phyloP scores from a whole-genome alignment of 2,329 filamentous ascomycete genomes.

The Stachybotrys elegans region DNA sequence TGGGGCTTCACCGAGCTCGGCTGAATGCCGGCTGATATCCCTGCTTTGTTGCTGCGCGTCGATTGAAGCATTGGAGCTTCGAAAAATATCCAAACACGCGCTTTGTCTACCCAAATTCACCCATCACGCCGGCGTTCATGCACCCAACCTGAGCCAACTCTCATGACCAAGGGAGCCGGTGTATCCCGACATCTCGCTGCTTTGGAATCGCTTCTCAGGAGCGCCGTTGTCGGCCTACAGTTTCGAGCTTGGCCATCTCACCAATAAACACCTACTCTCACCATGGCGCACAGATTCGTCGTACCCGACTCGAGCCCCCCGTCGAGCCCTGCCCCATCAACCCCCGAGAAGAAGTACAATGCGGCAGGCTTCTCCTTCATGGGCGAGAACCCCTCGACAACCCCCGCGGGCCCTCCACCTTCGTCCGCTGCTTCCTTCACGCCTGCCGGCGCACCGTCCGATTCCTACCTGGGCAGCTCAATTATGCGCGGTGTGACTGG shows the following conservation, averaged over 20 bases:
- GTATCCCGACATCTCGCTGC: too few species aligned
- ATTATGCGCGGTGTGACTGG: conserved; percentile 39
- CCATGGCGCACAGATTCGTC: conserved; percentile 36
- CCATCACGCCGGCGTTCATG: too few species aligned
- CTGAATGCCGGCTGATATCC: not conserved
- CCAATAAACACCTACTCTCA: conserved; percentile 8
- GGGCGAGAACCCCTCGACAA: conserved; percentile 44
- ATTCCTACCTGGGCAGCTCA: conserved; percentile 50
- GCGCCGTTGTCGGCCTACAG: too few species aligned
- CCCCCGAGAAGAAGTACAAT: conserved; percentile 37
- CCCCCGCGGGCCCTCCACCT: conserved; percentile 46
- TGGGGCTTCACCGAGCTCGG: too few species aligned
- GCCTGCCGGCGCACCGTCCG: conserved; percentile 50
- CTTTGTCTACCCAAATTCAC: too few species aligned
- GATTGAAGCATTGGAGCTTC: conserved; percentile 2
- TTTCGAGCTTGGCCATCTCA: not conserved
- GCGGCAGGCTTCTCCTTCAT: conserved; percentile 31
- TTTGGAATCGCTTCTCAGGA: too few species aligned
- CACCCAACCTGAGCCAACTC: too few species aligned
- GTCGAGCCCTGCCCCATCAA: conserved; percentile 40
- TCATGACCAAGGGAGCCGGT: too few species aligned
- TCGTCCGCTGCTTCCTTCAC: conserved; percentile 52
- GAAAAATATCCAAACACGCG: conserved; percentile 16
- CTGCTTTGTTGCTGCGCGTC: not conserved
- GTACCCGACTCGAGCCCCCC: conserved; percentile 39